Evolutionary conservation across 1,284 basidiomycete genomes (phyloP).

Genomic region (Sanghuangporus sanghuang): DNA sequence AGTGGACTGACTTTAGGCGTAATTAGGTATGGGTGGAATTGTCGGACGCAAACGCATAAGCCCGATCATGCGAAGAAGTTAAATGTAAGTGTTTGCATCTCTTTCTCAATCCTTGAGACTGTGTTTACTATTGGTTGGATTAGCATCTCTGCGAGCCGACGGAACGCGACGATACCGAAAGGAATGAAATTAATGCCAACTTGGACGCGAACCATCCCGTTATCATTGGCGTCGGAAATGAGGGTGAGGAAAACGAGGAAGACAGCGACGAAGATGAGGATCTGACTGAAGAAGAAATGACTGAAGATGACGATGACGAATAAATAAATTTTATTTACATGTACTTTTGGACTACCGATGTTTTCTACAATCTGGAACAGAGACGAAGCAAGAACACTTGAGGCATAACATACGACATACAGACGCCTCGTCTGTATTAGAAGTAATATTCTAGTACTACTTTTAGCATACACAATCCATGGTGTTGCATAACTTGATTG

Average conservation of each 20-base stretch:
- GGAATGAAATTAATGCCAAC: background rate
- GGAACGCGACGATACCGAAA: conserved; percentile 5
- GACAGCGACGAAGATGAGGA: conserved; percentile 14
- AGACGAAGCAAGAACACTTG: too few relatives aligned
- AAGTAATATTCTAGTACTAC: too few relatives aligned
- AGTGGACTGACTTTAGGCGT: background rate
- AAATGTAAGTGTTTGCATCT: conserved; percentile 1
- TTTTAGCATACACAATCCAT: too few relatives aligned
- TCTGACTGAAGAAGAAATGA: background rate
- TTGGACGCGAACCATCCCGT: background rate
- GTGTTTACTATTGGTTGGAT: background rate
- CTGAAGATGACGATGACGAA: background rate
- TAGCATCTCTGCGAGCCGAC: conserved; percentile 16
- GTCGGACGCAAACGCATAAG: conserved; percentile 13
- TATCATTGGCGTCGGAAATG: conserved; percentile 1
- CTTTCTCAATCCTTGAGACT: background rate
- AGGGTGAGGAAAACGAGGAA: conserved; percentile 17
- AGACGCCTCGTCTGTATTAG: too few relatives aligned
- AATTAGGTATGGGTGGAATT: conserved; percentile 18
- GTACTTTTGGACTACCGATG: background rate
- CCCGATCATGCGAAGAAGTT: conserved; percentile 6
- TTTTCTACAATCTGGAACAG: too few relatives aligned
- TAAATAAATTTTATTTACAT: background rate
- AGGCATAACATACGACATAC: too few relatives aligned
- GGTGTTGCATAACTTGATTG: too few relatives aligned